Percentiles rank a stretch among this genome's conserved stretches.
Conservation (phyloP, 257 asterid species). For the Striga asiatica region DNA sequence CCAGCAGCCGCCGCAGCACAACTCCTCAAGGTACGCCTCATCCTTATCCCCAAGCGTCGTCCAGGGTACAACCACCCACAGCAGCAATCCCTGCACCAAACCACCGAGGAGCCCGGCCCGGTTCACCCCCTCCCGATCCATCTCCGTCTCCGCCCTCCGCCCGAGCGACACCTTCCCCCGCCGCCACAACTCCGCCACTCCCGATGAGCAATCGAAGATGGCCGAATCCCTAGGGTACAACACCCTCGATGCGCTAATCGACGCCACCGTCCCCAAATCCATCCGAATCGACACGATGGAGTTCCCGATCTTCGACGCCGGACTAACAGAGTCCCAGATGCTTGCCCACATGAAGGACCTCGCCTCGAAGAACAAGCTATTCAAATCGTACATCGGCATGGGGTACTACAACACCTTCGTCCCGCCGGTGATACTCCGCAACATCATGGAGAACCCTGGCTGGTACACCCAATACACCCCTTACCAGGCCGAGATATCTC, state of each 20-base stretch:
- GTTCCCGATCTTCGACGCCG: constrained; percentile 47
- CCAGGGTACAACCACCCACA: constrained; percentile 17
- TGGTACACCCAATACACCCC: constrained; percentile 97
- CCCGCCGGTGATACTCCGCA: constrained; percentile 76
- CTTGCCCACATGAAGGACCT: constrained; percentile 49
- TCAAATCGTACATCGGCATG: constrained; percentile 73
- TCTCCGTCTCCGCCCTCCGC: constrained; percentile 63
- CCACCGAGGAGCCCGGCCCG: background rate
- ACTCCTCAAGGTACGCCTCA: constrained; percentile 60
- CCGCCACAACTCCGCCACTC: constrained; percentile 88
- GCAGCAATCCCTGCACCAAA: background rate
- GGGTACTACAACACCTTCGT: constrained; percentile 66
- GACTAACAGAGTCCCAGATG: constrained; percentile 81
- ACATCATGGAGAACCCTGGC: constrained; percentile 74
- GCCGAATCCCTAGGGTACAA: constrained; percentile 49
- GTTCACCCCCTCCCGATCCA: constrained; percentile 30
- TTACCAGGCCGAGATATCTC: constrained; percentile 87
- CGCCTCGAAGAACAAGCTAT: constrained; percentile 51
- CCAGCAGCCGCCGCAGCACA: constrained; percentile 21
- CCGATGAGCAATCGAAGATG: constrained; percentile 66
- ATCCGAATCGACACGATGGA: constrained; percentile 48
- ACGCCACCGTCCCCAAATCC: constrained; percentile 82
- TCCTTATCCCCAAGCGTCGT: constrained; percentile 40
- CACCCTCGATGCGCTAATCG: constrained; percentile 49
- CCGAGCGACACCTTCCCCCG: constrained; percentile 78